phyloP scores from a whole-genome alignment of 768 basidiomycete species.

The Coprinopsis cinerea region DNA sequence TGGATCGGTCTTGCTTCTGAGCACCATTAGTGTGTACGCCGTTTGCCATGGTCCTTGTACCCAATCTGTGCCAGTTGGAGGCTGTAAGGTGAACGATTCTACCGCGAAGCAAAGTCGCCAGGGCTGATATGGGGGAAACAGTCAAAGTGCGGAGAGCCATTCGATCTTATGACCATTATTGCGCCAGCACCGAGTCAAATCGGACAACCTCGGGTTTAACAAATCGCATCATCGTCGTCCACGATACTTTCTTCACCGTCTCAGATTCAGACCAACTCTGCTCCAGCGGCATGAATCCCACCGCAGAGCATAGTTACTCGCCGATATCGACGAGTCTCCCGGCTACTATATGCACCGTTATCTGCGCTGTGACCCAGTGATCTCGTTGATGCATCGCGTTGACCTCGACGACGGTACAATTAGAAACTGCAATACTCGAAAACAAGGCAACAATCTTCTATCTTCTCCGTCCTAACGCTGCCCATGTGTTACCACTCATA shows the following conservation, averaged over 20 bases:
- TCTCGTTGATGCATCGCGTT: background rate
- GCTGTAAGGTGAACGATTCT: constrained; percentile 1
- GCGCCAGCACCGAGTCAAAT: constrained; percentile 2
- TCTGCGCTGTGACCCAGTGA: background rate
- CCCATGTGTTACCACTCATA: too few relatives aligned
- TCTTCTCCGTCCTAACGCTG: too few relatives aligned
- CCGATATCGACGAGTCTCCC: background rate
- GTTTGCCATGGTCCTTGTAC: constrained; percentile 11
- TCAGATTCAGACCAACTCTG: background rate
- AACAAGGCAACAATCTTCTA: too few relatives aligned
- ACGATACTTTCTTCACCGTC: background rate
- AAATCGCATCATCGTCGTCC: constrained; percentile 9
- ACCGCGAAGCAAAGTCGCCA: constrained; percentile 9
- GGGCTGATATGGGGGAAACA: constrained; percentile 1
- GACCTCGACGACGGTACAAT: too few relatives aligned
- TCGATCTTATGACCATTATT: background rate
- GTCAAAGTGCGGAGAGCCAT: background rate
- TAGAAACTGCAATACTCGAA: too few relatives aligned
- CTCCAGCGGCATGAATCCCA: background rate
- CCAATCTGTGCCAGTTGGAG: background rate
- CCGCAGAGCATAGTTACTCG: too few relatives aligned
- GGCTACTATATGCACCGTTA: too few relatives aligned
- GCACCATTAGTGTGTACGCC: constrained; percentile 14
- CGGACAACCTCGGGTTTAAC: constrained; percentile 6
- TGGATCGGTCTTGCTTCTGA: constrained; percentile 31